Evolutionary conservation across 805 yeast species (phyloP).

Genomic region (Ascoidea rubescens): DNA sequence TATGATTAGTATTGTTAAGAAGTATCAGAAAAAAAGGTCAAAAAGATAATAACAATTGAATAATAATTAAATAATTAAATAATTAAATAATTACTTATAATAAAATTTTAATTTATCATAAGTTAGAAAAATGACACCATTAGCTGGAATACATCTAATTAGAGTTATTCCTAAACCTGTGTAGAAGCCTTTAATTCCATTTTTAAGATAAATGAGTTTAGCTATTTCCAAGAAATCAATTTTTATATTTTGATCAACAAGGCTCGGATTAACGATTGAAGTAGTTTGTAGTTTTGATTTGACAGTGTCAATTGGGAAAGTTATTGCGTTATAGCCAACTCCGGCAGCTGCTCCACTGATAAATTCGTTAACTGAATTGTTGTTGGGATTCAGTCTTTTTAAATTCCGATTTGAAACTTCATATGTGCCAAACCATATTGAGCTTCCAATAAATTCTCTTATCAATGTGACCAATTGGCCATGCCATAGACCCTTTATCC

Average conservation of each 20-base stretch:
- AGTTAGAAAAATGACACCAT: slow-evolving; percentile 71
- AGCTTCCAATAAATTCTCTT: slow-evolving; percentile 81
- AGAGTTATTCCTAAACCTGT: slow-evolving; percentile 78
- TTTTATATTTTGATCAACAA: slow-evolving; percentile 15
- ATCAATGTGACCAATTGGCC: slow-evolving; percentile 75
- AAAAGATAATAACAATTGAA: too few relatives aligned
- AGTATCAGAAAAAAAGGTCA: too few relatives aligned
- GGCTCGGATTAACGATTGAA: slow-evolving; percentile 20
- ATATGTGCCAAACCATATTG: slow-evolving; percentile 89
- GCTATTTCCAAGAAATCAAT: slow-evolving; percentile 25
- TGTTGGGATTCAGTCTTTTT: slow-evolving; percentile 15
- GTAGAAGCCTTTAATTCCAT: slow-evolving; percentile 64
- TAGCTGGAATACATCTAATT: slow-evolving; percentile 75
- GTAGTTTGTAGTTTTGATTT: slow-evolving; percentile 75
- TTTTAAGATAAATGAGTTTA: slow-evolving; percentile 24
- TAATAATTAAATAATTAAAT: too few relatives aligned
- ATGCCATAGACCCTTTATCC: slow-evolving; percentile 68
- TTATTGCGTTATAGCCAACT: slow-evolving; percentile 58
- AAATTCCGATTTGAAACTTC: slow-evolving; percentile 35
- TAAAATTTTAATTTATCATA: slow-evolving; percentile 60
- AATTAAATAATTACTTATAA: too few relatives aligned
- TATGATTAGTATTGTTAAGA: too few relatives aligned
- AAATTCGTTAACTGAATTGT: slow-evolving; percentile 10
- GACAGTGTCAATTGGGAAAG: slow-evolving; percentile 85
- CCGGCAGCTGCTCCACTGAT: slow-evolving; percentile 84